These are phyloP conservation scores for Ascobolus immersus DNA, from an alignment of 495 filamentous ascomycete species.

Conservation along the genomic window DNA sequence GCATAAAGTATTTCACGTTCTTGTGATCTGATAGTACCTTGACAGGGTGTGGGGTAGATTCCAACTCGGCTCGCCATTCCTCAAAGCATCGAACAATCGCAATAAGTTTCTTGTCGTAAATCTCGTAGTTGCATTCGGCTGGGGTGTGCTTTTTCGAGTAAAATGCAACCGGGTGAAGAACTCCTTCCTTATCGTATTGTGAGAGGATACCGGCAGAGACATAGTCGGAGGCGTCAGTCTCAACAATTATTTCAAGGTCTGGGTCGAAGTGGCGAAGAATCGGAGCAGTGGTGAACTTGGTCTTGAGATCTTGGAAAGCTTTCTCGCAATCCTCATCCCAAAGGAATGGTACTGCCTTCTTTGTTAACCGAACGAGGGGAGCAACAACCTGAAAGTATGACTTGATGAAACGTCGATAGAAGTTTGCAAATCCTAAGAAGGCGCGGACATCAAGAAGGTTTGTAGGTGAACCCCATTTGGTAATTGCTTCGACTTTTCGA, in stretches of 20 bases:
- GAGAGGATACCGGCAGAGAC: neutral
- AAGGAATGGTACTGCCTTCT: neutral
- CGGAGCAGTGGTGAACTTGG: neutral
- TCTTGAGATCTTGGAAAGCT: constrained; percentile 1
- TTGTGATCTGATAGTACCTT: constrained; percentile 10
- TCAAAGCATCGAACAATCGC: constrained; percentile 10
- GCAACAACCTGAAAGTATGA: neutral
- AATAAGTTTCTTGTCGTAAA: constrained; percentile 4
- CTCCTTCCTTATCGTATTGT: neutral
- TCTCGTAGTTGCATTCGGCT: constrained; percentile 5
- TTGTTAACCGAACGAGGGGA: neutral
- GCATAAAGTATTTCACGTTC: constrained; percentile 13
- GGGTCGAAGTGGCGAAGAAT: constrained; percentile 2
- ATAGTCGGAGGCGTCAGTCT: constrained; percentile 7
- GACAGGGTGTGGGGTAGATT: constrained; percentile 5
- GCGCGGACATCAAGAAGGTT: constrained; percentile 1
- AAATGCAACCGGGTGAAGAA: constrained; percentile 4
- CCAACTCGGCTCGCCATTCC: constrained; percentile 13
- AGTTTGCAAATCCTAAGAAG: constrained; percentile 3
- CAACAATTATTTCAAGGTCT: neutral
- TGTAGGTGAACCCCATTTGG: neutral
- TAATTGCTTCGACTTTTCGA: neutral
- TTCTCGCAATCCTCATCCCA: neutral
- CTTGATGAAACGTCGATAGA: neutral
- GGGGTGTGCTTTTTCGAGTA: constrained; percentile 2